Conservation (phyloP, 257 asterid genomes). For the Osmanthus fragrans region DNA sequence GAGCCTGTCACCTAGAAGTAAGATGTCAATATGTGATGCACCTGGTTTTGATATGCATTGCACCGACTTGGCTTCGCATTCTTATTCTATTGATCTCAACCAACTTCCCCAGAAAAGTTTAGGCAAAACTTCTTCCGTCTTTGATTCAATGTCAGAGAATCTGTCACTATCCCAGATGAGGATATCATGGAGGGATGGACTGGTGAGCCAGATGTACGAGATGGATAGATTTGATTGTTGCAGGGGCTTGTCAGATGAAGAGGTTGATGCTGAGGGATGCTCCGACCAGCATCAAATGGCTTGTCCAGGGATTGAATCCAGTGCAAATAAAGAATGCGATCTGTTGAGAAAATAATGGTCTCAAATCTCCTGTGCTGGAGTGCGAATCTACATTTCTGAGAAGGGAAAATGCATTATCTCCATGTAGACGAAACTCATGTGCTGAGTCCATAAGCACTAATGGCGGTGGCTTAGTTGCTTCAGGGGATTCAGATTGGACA, state of each 20-base stretch:
- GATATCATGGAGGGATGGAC: conserved; percentile 78
- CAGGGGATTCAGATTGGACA: conserved; percentile 78
- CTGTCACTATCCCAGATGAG: conserved; percentile 51
- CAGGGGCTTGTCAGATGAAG: conserved; percentile 73
- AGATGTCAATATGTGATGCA: conserved; percentile 35
- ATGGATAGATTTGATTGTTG: conserved; percentile 66
- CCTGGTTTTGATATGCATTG: conserved; percentile 30
- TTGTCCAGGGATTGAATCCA: conserved; percentile 15
- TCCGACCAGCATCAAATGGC: conserved; percentile 21
- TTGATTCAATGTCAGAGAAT: conserved; percentile 49
- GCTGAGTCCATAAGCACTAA: conserved; percentile 80
- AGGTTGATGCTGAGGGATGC: conserved; percentile 29
- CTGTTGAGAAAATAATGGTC: conserved; percentile 18
- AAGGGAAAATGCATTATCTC: conserved; percentile 33
- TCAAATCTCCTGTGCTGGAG: conserved; percentile 47
- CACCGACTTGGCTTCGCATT: conserved; percentile 22
- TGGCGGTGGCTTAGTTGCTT: conserved; percentile 65
- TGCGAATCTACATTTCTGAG: conserved; percentile 43
- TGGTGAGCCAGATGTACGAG: conserved; percentile 33
- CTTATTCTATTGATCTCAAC: conserved; percentile 11
- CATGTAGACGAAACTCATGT: conserved; percentile 20
- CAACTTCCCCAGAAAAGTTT: conserved; percentile 17
- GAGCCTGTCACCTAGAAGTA: conserved; percentile 35
- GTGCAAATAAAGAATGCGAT: conserved; percentile 23
- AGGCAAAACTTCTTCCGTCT: conserved; percentile 46